These are phyloP conservation scores for Fusarium guadeloupense DNA, from an alignment of 2,329 filamentous ascomycete genomes.

Conservation along the genomic window DNA sequence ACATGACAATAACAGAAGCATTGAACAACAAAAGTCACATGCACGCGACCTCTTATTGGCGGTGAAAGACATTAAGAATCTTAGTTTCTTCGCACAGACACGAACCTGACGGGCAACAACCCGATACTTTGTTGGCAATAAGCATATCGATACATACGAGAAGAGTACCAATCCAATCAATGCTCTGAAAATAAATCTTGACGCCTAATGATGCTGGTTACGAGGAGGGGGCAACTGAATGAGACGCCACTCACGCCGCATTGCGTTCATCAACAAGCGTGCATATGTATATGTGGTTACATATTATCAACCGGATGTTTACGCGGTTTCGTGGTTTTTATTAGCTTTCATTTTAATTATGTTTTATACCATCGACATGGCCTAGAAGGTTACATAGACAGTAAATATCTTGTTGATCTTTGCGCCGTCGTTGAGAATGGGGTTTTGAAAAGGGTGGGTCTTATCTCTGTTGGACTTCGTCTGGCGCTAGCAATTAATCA, in stretches of 20 bases:
- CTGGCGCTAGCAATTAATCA: neutral
- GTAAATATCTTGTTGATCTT: conserved; percentile 15
- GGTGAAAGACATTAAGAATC: conserved; percentile 9
- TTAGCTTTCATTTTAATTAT: neutral
- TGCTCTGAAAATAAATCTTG: conserved; percentile 29
- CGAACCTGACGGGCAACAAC: conserved; percentile 1
- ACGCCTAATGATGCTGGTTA: conserved; percentile 16
- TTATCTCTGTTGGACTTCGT: conserved; percentile 9
- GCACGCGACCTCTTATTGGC: conserved; percentile 22
- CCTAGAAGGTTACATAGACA: neutral
- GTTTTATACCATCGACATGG: conserved; percentile 1
- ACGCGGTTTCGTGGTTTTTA: neutral
- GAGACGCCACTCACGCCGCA: conserved; percentile 26
- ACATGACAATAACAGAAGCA: conserved; percentile 24
- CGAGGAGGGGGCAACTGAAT: neutral
- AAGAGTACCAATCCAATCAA: conserved; percentile 11
- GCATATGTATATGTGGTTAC: neutral
- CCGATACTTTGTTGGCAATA: conserved; percentile 6
- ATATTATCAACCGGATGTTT: conserved; percentile 1
- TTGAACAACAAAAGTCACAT: neutral
- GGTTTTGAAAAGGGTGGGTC: conserved; percentile 5
- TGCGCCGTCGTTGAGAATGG: conserved; percentile 3
- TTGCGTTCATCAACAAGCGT: conserved; percentile 3
- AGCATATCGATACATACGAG: neutral
- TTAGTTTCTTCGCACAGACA: conserved; percentile 26